Conservation (phyloP, 1,284 basidiomycete species). For the Heterobasidion parviporum region DNA sequence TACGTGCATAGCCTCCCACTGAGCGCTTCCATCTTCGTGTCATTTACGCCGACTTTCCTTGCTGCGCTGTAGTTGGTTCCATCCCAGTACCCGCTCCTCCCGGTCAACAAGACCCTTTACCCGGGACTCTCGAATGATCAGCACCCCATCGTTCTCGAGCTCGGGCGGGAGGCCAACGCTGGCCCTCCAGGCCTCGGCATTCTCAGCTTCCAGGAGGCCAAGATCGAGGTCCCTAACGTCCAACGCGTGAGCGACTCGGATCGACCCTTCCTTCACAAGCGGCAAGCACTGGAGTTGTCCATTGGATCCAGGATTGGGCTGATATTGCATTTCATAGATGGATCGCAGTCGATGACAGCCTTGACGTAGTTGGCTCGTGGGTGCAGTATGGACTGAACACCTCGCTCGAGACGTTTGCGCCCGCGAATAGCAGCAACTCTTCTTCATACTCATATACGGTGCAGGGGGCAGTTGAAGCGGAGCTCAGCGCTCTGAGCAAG, state of each 20-base stretch:
- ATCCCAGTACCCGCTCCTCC: neutral
- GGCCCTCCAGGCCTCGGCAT: neutral
- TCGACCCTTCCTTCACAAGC: neutral
- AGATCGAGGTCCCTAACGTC: neutral
- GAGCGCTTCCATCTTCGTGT: neutral
- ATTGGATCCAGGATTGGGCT: too few relatives aligned
- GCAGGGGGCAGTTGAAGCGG: neutral
- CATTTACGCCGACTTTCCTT: neutral
- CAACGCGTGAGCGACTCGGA: neutral
- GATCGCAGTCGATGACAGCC: neutral
- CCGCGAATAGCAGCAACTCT: neutral
- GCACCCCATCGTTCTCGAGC: neutral
- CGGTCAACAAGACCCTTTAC: neutral
- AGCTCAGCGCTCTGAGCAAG: neutral
- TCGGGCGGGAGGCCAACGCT: neutral
- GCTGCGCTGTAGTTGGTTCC: neutral
- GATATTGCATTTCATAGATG: neutral
- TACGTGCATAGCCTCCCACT: neutral
- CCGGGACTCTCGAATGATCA: neutral
- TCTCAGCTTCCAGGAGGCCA: neutral
- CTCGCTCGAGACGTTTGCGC: neutral
- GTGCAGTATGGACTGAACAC: neutral
- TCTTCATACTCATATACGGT: neutral
- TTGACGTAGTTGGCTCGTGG: neutral
- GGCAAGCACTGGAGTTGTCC: neutral